These are phyloP conservation scores for Talaromyces nanjingensis DNA, from an alignment of 495 filamentous ascomycete genomes.

Conservation along the genomic window DNA sequence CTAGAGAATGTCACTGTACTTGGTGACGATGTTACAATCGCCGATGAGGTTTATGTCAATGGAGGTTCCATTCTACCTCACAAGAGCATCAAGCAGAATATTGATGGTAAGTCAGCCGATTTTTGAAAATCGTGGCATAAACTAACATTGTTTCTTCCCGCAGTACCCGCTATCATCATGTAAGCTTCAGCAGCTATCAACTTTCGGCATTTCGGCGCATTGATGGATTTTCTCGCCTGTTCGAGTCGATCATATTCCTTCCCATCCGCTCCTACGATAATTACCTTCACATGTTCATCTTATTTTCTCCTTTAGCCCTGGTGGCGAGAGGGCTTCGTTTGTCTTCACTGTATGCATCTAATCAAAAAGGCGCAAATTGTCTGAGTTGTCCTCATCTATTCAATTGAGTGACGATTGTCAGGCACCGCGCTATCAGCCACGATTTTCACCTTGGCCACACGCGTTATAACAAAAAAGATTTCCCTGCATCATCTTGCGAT, in stretches of 20 bases:
- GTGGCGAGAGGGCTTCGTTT: conserved; percentile 15
- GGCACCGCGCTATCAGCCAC: neutral
- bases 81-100: conserved; percentile 98
- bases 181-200: conserved; percentile 30
- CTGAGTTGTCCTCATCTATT: neutral
- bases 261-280: conserved; percentile 6
- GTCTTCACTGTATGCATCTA: conserved; percentile 3
- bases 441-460: neutral
- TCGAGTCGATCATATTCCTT: conserved; percentile 18
- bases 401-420: neutral
- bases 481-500: neutral
- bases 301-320: conserved; percentile 19
- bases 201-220: neutral
- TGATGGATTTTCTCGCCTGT: conserved; percentile 12
- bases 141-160: conserved; percentile 12
- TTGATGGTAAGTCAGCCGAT: conserved; percentile 62
- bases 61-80: conserved; percentile 93
- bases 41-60: conserved; percentile 98
- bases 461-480: neutral
- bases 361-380: neutral
- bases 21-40: conserved; percentile 98
- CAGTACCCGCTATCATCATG: conserved; percentile 81
- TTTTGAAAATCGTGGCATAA: neutral
- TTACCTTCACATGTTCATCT: conserved; percentile 19
- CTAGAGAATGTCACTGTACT: conserved; percentile 96